These are phyloP conservation scores for Phaseolus lunatus DNA, from an alignment of 306 rosid genomes.

Conservation along the genomic window DNA sequence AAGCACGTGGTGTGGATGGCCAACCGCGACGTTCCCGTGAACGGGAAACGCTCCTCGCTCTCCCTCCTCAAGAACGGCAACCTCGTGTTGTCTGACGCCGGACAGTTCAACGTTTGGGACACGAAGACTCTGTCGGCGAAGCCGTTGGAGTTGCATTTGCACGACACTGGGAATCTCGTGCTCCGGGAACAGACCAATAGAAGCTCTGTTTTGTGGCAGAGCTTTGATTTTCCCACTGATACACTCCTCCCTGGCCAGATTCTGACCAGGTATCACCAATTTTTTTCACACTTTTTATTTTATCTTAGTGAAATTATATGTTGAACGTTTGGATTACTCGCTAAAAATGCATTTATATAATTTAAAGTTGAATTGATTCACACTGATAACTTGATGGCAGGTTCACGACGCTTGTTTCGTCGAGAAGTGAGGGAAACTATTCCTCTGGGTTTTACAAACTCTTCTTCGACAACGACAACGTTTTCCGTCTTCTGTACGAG, in stretches of 20 bases:
- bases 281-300: too few relatives aligned
- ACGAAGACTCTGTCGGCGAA: neutral
- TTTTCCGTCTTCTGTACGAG: slow-evolving; percentile 39
- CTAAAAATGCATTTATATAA: too few relatives aligned
- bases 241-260: slow-evolving; percentile 53
- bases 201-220: slow-evolving; percentile 47
- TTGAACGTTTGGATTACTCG: too few relatives aligned
- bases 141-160: neutral
- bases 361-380: neutral
- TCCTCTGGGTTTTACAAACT: slow-evolving; percentile 49
- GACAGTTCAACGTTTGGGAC: neutral
- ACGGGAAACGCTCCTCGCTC: slow-evolving; percentile 9
- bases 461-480: slow-evolving; percentile 35
- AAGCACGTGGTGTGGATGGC: slow-evolving; percentile 11
- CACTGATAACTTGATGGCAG: neutral
- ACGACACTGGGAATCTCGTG: slow-evolving; percentile 5
- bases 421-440: slow-evolving; percentile 37
- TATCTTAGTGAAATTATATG: too few relatives aligned
- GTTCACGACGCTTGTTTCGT: slow-evolving; percentile 43
- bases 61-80: neutral
- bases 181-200: neutral
- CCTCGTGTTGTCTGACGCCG: neutral
- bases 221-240: slow-evolving; percentile 47
- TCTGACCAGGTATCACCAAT: slow-evolving; percentile 11
- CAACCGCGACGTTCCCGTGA: neutral